Percentiles rank a stretch among this genome's conserved stretches.
phyloP scores from a whole-genome alignment of 306 rosid species.

The Cucumis hystrix region DNA sequence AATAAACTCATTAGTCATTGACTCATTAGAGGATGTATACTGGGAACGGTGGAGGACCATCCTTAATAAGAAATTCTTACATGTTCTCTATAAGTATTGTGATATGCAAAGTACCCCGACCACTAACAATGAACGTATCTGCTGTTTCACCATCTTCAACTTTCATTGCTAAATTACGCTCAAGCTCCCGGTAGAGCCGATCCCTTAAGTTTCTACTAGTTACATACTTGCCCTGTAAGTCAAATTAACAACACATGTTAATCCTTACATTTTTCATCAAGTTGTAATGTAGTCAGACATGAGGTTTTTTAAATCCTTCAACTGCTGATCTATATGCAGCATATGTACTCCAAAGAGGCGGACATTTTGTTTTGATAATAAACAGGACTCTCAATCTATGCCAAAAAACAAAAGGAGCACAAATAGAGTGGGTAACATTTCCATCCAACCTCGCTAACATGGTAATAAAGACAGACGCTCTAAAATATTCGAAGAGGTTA shows the following conservation, averaged over 20 bases:
- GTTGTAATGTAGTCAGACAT: neutral
- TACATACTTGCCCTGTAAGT: conserved; percentile 83
- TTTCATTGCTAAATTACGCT: conserved; percentile 91
- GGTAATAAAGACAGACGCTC: neutral
- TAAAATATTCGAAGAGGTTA: neutral
- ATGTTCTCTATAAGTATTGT: conserved; percentile 94
- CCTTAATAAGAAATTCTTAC: conserved; percentile 35
- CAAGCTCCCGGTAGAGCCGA: conserved; percentile 88
- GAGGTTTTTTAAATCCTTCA: neutral
- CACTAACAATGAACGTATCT: conserved; percentile 89
- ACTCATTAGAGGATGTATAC: conserved; percentile 9
- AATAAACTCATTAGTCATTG: conserved; percentile 6
- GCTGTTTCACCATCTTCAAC: conserved; percentile 99
- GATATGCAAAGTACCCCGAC: conserved; percentile 96
- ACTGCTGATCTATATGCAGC: neutral
- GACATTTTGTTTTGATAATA: neutral
- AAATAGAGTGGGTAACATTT: neutral
- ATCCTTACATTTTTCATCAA: neutral
- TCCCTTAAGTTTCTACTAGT: conserved; percentile 96
- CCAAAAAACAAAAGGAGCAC: neutral
- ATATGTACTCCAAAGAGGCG: neutral
- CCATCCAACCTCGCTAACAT: neutral
- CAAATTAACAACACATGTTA: conserved; percentile 4
- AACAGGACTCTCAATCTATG: neutral
- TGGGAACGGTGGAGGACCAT: conserved; percentile 9